Base-by-base conservation (phyloP, 192 early-diverging fungal species). In the Backusella macrospora region DNA sequence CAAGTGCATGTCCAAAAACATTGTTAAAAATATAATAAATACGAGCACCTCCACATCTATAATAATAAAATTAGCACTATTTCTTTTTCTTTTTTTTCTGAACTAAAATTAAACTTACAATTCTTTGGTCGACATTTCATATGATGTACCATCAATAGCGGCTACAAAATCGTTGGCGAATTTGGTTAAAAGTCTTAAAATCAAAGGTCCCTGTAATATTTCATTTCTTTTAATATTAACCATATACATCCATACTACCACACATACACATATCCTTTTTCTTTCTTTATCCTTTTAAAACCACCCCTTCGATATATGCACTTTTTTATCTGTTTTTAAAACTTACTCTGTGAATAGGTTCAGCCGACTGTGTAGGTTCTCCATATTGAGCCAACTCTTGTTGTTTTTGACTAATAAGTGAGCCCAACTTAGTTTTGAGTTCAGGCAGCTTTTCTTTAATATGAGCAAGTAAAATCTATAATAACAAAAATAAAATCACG, bases 21-120 rank as follows among this genome's bases (percentile, higher is more conserved):
- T 90, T 88, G 77, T 94, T 92, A 79, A 94, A 94, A 39, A 92
- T 92, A 78, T 90, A 92, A 81, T 93, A 94, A 49, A 94, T 89
- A 49, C 91, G 88, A 13, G 93, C 93, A 7, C 93, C 93, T 47
- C 93, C 93, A 65, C 90, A 92, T 52, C 82, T 83, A 73, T 16
- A 68, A n/a, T 52, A 44, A 37, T 6, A 71, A 39, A 8, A 62
- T 40, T 38, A 34, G 29, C 7, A 6, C 6, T 14, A 47, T 70
- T 16, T 39, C 6, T 9, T 52, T 8, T 26, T 23, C 10, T 12
- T 3, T 8, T 23, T 16, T 26, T 2, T 10, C 7, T 0, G 0
- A 18, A 59, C 26, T 26, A 42, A 34, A 13, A 66, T 44, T 14
- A 18, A 66, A 78, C 81, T 75, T 74, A 85, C 77, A 94, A 75